phyloP scores from a whole-genome alignment of 2,329 filamentous ascomycete species.

The Penicillium sp. region DNA sequence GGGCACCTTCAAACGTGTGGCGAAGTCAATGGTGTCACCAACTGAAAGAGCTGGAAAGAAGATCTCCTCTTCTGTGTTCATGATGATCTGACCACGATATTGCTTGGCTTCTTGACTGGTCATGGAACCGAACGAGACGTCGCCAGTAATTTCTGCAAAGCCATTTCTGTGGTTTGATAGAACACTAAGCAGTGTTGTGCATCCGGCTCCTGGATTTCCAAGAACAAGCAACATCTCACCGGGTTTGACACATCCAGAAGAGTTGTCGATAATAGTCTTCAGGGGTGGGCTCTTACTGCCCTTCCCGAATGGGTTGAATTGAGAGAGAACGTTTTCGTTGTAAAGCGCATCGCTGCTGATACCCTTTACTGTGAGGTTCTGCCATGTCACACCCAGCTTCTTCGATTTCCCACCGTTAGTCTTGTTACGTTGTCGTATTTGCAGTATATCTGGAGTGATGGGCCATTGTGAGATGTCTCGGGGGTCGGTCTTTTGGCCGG shows the following conservation, averaged over 20 bases:
- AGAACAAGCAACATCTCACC: slow-evolving; percentile 68
- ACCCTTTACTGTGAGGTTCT: slow-evolving; percentile 58
- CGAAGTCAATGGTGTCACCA: slow-evolving; percentile 49
- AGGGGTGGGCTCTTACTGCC: slow-evolving; percentile 51
- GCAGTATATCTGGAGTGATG: slow-evolving; percentile 7
- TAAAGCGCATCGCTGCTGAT: slow-evolving; percentile 56
- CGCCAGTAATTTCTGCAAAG: slow-evolving; percentile 53
- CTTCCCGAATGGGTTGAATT: slow-evolving; percentile 54
- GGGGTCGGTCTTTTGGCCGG: slow-evolving; percentile 7
- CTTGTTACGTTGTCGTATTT: slow-evolving; percentile 8
- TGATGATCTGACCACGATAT: slow-evolving; percentile 54
- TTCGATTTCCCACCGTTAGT: slow-evolving; percentile 14
- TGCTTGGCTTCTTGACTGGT: slow-evolving; percentile 37
- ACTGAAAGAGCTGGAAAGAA: slow-evolving; percentile 49
- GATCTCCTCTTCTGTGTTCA: slow-evolving; percentile 50
- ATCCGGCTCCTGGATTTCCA: slow-evolving; percentile 63
- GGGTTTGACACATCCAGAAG: slow-evolving; percentile 63
- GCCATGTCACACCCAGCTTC: slow-evolving; percentile 59
- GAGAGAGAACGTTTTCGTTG: slow-evolving; percentile 59
- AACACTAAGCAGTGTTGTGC: slow-evolving; percentile 65
- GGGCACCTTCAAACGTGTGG: slow-evolving; percentile 53
- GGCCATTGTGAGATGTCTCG: slow-evolving; percentile 8
- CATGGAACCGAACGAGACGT: slow-evolving; percentile 52
- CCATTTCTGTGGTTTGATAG: slow-evolving; percentile 59
- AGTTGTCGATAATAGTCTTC: slow-evolving; percentile 59